Evolutionary conservation across 495 filamentous ascomycete genomes (phyloP), one percentile per base, ranked within the genome.

Genomic region (Lasiosphaeria miniovina): DNA sequence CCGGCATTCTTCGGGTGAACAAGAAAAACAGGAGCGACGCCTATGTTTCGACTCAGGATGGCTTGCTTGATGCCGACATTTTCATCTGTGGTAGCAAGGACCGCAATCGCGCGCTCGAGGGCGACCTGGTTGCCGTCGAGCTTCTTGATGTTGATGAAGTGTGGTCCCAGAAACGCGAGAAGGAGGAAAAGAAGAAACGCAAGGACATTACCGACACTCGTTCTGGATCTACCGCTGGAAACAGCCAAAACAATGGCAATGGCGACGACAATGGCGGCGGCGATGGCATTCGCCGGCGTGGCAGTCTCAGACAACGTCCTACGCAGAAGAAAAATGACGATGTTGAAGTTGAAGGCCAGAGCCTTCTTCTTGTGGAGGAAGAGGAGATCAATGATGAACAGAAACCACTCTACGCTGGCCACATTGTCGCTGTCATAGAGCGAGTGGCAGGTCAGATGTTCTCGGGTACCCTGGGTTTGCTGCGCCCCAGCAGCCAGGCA

Each of bases 251-350:
- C 60, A 77, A 81, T 40, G 87, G 79, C 41, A 86, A 87, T 69
- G 81, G 80, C 50, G 82, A 85, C 57, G 89, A 89, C 56, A 85
- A 90, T 55, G 80, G 81, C 60, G 84, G 85, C 57, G 80, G 92
- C 49, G 93, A 93, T 65, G 91, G 91, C 62, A 88, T 98, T 64
- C 87, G 92, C 59, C 86, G 94, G 57, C 87, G 94, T 69, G 94
- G 94, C 58, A 97, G 93, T 81, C 84, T 98, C 63, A 86, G 92
- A 65, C 94, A 98, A 77, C 88, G 94, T 50, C 95, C 95, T 24
- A 98, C 93, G 1, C 94, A 98, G 76, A 98, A 98, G 84, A 98
- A 98, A 83, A 98, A 98, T 59, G 94, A 98, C 63, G 94, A 98
- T 74, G 94, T 98, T 34, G 94, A 98, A 77, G 94, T 98, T 49